Evolutionary conservation across 2,329 filamentous ascomycete species (phyloP).

Genomic region (Neofusicoccum sp.): DNA sequence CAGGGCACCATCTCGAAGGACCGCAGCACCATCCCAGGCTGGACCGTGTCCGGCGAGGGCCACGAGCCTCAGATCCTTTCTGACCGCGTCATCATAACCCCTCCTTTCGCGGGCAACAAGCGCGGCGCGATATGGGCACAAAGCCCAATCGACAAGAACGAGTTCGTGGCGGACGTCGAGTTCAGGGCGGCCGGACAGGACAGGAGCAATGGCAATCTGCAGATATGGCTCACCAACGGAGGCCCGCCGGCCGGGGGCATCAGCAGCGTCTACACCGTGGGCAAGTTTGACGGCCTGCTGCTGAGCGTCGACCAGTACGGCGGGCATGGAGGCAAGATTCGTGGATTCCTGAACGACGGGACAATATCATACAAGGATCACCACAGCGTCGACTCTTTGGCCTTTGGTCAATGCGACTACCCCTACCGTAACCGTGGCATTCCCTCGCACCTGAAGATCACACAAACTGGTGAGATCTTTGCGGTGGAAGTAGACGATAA

Average conservation of each 20-base stretch:
- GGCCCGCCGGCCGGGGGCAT: slow-evolving; percentile 67
- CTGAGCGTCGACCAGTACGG: slow-evolving; percentile 84
- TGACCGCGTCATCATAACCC: slow-evolving; percentile 90
- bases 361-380: slow-evolving; percentile 76
- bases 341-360: slow-evolving; percentile 94
- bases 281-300: slow-evolving; percentile 86
- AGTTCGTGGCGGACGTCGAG: slow-evolving; percentile 82
- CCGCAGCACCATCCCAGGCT: slow-evolving; percentile 58
- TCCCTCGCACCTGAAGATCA: slow-evolving; percentile 78
- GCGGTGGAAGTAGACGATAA: slow-evolving; percentile 79
- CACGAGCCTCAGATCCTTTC: slow-evolving; percentile 68
- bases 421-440: slow-evolving; percentile 88
- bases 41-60: slow-evolving; percentile 57
- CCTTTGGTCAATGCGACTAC: slow-evolving; percentile 92
- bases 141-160: slow-evolving; percentile 58
- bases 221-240: slow-evolving; percentile 85
- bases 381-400: slow-evolving; percentile 76
- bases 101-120: slow-evolving; percentile 81
- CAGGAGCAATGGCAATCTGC: slow-evolving; percentile 82
- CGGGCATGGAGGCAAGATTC: slow-evolving; percentile 75
- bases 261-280: slow-evolving; percentile 80
- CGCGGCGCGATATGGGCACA: slow-evolving; percentile 83
- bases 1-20: slow-evolving; percentile 65
- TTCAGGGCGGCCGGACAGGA: slow-evolving; percentile 88
- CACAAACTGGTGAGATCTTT: slow-evolving; percentile 65